A percentile compares a stretch with the other conserved stretches of the same genome.
phyloP scores from a whole-genome alignment of 306 rosid genomes.

The Begonia fuchsioides region DNA sequence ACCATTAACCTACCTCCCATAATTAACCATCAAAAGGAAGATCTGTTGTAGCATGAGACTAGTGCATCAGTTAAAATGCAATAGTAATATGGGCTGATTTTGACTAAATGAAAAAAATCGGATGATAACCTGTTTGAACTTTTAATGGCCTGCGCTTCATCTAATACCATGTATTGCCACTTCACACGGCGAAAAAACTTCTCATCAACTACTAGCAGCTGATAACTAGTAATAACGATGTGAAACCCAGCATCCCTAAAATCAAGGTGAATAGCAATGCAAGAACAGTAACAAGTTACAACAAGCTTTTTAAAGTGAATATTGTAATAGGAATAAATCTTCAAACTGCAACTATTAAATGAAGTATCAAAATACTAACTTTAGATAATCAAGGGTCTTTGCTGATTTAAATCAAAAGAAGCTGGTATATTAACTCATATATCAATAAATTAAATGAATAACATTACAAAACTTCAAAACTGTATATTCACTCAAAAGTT shows the following conservation, averaged over 20 bases:
- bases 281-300: slow-evolving; percentile 2
- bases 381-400: no score
- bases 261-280: slow-evolving; percentile 7
- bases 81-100: neutral
- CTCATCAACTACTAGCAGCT: slow-evolving; percentile 78
- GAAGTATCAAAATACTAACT: no score
- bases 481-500: no score
- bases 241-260: slow-evolving; percentile 93
- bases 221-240: slow-evolving; percentile 90
- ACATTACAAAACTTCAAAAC: neutral
- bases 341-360: no score
- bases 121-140: slow-evolving; percentile 65
- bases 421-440: no score
- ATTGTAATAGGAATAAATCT: neutral
- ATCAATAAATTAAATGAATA: neutral
- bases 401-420: no score
- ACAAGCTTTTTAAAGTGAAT: neutral
- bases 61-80: no score
- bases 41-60: neutral
- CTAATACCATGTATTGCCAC: slow-evolving; percentile 99
- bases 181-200: slow-evolving; percentile 85
- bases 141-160: slow-evolving; percentile 98
- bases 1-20: neutral
- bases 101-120: slow-evolving; percentile 8
- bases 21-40: neutral